Base-by-base conservation (phyloP, 202 grass and related monocot species). In the Panicum virgatum region DNA sequence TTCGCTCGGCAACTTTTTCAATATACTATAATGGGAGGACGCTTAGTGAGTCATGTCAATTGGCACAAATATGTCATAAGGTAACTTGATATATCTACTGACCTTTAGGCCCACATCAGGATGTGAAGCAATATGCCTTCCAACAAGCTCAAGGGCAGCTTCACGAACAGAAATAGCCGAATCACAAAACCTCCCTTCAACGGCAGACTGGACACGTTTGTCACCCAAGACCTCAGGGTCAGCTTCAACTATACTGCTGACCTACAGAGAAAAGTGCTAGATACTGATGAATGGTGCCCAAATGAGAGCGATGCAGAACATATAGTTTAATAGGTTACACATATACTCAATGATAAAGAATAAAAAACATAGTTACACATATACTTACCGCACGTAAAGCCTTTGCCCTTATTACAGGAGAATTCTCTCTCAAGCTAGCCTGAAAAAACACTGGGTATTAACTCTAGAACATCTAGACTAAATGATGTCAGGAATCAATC, bases 111-210 rank as follows among this genome's bases (percentile, higher is more conserved):
- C 96, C 72, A 99, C 96, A 66, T 96, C 96, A 87, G 96, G 96
- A 88, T 99, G 89, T 77, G 96, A 99, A 81, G 96, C 96, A 73
- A 99, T 99, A 87, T 99, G 96, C 25, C 93, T 92, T 39, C 96
- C 96, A 83, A 99, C 96, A 85, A 99, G 93, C 71, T 99, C 96
- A 83, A 99, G 86, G 36, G 96, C 96, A 93, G 96, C 96, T 99
- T 99, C 96, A 77, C 96, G 89, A 87, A 99, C 96, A 86, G 96
- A 99, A 74, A 99, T 99, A 78, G 96, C 96, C 2, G 96, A 92
- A 74, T 99, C 96, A 59, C 96, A 99, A 87, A 99, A 99, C 56
- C 96, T 90, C 77, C 96, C 96, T 90, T 99, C 96, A 87, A 99
- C 96, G 89, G 96, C 96, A 73, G 77, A 89, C 88, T 99, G 96